Evolutionary conservation across 2,329 filamentous ascomycete species (phyloP).

Genomic region (Ceratocystiopsis minuta): DNA sequence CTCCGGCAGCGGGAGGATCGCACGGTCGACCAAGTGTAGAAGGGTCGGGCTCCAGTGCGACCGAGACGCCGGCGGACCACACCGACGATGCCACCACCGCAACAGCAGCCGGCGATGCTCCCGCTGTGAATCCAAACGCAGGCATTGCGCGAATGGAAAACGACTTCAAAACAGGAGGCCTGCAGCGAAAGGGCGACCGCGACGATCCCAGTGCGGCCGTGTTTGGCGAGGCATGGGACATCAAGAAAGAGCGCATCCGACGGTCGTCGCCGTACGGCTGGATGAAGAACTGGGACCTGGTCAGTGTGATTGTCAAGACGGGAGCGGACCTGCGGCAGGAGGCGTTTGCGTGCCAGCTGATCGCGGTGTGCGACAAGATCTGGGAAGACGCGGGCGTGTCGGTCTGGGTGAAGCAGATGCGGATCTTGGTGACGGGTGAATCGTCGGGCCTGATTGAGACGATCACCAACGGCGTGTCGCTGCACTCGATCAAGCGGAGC

Average conservation of each 20-base stretch:
- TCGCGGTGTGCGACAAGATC: slow-evolving; percentile 63
- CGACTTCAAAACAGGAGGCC: slow-evolving; percentile 69
- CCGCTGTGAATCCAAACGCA: slow-evolving; percentile 46
- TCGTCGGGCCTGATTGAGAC: slow-evolving; percentile 74
- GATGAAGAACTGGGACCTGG: slow-evolving; percentile 79
- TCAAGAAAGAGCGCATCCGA: slow-evolving; percentile 68
- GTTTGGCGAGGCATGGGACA: slow-evolving; percentile 72
- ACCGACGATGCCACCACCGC: slow-evolving; percentile 1
- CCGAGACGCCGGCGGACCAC: neutral
- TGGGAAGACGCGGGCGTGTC: slow-evolving; percentile 57
- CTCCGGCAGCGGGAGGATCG: slow-evolving; percentile 5
- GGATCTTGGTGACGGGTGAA: slow-evolving; percentile 70
- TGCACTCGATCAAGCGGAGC: slow-evolving; percentile 70
- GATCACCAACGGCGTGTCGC: slow-evolving; percentile 74
- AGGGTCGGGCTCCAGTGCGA: too few relatives aligned
- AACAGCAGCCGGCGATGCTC: slow-evolving; percentile 10
- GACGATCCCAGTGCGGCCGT: slow-evolving; percentile 75
- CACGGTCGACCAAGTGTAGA: too few relatives aligned
- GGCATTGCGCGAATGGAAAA: slow-evolving; percentile 78
- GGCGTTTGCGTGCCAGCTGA: slow-evolving; percentile 73
- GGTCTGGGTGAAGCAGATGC: slow-evolving; percentile 83
- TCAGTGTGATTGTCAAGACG: slow-evolving; percentile 79
- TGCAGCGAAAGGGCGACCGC: slow-evolving; percentile 63
- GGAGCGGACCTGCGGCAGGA: slow-evolving; percentile 69
- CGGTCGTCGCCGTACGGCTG: slow-evolving; percentile 71